Percentiles rank a stretch among this genome's conserved stretches.
Evolutionary conservation across 345 rosid species (phyloP).

Genomic region (Populus euphratica): DNA sequence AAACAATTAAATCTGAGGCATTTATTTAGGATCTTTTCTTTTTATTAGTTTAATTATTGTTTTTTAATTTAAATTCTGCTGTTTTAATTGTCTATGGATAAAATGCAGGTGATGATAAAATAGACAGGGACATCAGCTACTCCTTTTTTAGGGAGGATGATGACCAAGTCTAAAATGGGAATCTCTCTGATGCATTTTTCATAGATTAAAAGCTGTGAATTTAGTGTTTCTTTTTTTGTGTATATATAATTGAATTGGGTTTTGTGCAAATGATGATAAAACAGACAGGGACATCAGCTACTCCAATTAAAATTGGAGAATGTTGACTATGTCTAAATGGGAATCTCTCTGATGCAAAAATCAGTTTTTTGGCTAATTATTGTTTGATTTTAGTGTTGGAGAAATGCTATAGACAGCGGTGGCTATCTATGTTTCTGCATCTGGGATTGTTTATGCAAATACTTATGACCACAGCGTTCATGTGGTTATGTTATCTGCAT

Average conservation of each 20-base stretch:
- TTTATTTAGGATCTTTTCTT: neutral
- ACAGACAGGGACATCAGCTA: conserved; percentile 88
- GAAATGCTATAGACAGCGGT: no score
- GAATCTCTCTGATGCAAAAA: conserved; percentile 53
- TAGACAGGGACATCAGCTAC: conserved; percentile 10
- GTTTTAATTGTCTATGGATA: no score
- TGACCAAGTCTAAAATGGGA: neutral
- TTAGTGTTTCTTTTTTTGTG: neutral
- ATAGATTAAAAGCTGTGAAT: neutral
- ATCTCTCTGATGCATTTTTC: neutral
- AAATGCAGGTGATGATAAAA: neutral
- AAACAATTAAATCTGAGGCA: conserved; percentile 40
- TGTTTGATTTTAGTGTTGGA: neutral
- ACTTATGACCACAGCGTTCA: no score
- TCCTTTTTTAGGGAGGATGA: conserved; percentile 4
- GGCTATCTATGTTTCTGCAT: neutral
- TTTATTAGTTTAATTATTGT: no score
- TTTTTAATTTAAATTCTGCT: neutral
- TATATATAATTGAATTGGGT: neutral
- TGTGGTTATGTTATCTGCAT: neutral
- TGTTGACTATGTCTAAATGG: conserved; percentile 42
- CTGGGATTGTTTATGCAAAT: neutral
- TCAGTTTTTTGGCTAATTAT: neutral
- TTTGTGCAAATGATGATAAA: conserved; percentile 55
- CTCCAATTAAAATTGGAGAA: conserved; percentile 19